These are phyloP conservation scores for Letharia columbiana DNA, from an alignment of 495 filamentous ascomycete genomes.

Conservation along the genomic window DNA sequence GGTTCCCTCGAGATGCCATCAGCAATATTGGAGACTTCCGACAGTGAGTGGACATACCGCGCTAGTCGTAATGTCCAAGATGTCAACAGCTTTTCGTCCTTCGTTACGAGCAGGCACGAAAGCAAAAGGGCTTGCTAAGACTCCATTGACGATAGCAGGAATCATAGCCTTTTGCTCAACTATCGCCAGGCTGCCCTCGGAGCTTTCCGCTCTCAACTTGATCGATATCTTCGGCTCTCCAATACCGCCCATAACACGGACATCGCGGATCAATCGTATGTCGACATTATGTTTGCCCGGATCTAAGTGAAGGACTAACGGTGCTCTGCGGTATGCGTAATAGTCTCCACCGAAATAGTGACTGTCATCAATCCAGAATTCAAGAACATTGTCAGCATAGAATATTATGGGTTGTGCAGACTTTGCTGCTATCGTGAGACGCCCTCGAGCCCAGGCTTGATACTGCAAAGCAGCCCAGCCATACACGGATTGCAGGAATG, in stretches of 20 bases:
- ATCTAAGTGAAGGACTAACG: slow-evolving; percentile 39
- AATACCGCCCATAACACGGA: slow-evolving; percentile 43
- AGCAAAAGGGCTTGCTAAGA: slow-evolving; percentile 37
- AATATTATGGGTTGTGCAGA: slow-evolving; percentile 32
- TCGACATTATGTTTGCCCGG: slow-evolving; percentile 46
- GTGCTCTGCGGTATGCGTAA: slow-evolving; percentile 43
- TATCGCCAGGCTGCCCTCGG: slow-evolving; percentile 29
- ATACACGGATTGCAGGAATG: slow-evolving; percentile 43
- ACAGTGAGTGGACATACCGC: slow-evolving; percentile 30
- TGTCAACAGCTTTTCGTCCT: slow-evolving; percentile 29
- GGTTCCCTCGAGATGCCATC: slow-evolving; percentile 14
- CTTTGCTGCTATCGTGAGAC: slow-evolving; percentile 31
- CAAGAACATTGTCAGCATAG: slow-evolving; percentile 38
- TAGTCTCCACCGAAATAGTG: slow-evolving; percentile 51
- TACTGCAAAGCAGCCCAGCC: slow-evolving; percentile 54
- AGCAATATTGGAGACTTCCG: slow-evolving; percentile 5
- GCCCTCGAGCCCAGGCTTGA: slow-evolving; percentile 50
- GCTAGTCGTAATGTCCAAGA: slow-evolving; percentile 28
- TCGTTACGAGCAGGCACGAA: slow-evolving; percentile 45
- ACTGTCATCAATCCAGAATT: slow-evolving; percentile 43
- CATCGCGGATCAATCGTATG: slow-evolving; percentile 45
- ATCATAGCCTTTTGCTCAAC: slow-evolving; percentile 34
- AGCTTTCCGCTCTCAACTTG: slow-evolving; percentile 28
- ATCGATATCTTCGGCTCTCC: slow-evolving; percentile 36
- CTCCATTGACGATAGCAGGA: slow-evolving; percentile 41